Conservation (phyloP, 106 monocot species). For the Allium fistulosum region DNA sequence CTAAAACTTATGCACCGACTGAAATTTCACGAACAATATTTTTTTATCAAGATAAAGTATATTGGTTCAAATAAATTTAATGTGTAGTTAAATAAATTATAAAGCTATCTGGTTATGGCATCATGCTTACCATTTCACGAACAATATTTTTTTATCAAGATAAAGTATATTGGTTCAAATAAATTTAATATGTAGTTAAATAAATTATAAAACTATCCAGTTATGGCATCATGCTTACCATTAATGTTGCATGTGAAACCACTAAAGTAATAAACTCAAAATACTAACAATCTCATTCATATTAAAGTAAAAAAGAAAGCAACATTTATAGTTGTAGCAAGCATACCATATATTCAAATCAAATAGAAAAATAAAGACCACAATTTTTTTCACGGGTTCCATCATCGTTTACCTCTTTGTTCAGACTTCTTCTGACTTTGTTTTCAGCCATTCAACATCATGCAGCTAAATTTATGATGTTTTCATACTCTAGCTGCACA, state of each 20-base stretch:
- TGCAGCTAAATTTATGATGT: neutral
- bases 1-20: no score
- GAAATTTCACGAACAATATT: no score
- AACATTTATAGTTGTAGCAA: neutral
- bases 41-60: no score
- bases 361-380: neutral
- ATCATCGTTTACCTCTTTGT: slow-evolving; percentile 2
- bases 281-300: neutral
- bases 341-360: neutral
- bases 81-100: no score
- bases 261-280: neutral
- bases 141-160: no score
- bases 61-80: no score
- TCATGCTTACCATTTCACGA: neutral
- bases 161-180: no score
- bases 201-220: no score
- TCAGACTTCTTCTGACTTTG: neutral
- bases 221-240: neutral
- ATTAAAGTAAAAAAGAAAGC: neutral
- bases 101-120: no score
- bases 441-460: neutral
- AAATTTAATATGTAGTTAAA: no score
- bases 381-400: neutral
- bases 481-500: neutral
- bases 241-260: neutral